phyloP scores from a whole-genome alignment of 768 basidiomycete species.

The Boletales sp. region DNA sequence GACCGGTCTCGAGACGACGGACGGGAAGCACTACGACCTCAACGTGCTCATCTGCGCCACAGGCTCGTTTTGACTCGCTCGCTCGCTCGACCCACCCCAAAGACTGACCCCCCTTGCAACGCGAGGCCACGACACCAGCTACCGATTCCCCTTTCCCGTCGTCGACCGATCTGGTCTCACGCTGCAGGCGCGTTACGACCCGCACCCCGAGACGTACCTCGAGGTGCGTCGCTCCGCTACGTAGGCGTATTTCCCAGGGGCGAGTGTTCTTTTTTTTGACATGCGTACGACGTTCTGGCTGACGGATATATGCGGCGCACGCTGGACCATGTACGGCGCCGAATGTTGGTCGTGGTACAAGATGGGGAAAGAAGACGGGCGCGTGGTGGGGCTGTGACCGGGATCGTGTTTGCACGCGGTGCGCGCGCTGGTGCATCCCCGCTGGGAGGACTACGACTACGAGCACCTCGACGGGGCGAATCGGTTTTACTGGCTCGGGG shows the following conservation, averaged over 20 bases:
- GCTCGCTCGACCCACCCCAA: too few relatives aligned
- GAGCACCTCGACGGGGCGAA: constrained; percentile 45
- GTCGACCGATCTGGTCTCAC: constrained; percentile 51
- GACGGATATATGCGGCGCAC: too few relatives aligned
- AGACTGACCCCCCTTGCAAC: too few relatives aligned
- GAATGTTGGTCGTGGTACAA: constrained; percentile 68
- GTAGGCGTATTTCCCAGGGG: constrained; percentile 16
- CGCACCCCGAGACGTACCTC: constrained; percentile 56
- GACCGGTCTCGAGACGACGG: constrained; percentile 52
- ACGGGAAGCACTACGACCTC: constrained; percentile 51
- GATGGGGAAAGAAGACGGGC: constrained; percentile 51
- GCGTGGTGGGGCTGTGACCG: constrained; percentile 58
- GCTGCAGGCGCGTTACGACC: constrained; percentile 51
- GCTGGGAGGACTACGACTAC: constrained; percentile 65
- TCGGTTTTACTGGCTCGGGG: constrained; percentile 57
- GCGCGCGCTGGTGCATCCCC: constrained; percentile 47
- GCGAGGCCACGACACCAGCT: constrained; percentile 45
- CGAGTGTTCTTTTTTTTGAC: background rate
- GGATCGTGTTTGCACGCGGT: constrained; percentile 53
- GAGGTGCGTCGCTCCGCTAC: too few relatives aligned
- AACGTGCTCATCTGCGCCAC: constrained; percentile 66
- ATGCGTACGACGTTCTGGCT: too few relatives aligned
- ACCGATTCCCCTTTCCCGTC: constrained; percentile 46
- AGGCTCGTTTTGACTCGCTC: constrained; percentile 22
- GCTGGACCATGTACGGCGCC: constrained; percentile 53